Conservation (phyloP, 495 filamentous ascomycete species). For the Penicillium samsonianum region DNA sequence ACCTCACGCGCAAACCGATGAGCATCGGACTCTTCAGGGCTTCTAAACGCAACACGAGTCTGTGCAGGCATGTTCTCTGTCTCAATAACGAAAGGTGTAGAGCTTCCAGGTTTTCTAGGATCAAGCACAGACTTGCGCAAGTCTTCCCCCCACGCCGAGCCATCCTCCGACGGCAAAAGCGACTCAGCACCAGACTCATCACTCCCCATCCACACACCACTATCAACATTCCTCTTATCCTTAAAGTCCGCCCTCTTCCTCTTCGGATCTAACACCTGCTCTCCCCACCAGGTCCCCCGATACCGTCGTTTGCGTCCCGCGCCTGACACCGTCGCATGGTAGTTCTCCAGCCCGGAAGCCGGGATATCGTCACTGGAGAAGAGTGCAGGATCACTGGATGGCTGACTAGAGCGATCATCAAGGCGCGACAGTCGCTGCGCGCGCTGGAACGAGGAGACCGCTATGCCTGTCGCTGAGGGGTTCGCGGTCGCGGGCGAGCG, state of each 20-base stretch:
- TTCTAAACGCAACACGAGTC: constrained; percentile 18
- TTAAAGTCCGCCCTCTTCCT: constrained; percentile 58
- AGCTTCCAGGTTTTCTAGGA: constrained; percentile 11
- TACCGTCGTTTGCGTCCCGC: constrained; percentile 63
- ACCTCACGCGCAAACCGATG: constrained; percentile 39
- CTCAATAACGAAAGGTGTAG: neutral
- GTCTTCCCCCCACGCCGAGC: constrained; percentile 41
- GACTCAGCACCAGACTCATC: constrained; percentile 49
- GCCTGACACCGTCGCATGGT: constrained; percentile 46
- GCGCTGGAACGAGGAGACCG: constrained; percentile 32
- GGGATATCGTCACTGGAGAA: constrained; percentile 81
- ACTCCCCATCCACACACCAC: constrained; percentile 80
- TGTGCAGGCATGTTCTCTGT: constrained; percentile 1
- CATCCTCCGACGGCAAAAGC: constrained; percentile 39
- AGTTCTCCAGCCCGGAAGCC: constrained; percentile 67
- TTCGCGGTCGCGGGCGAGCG: constrained; percentile 33
- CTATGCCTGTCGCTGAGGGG: constrained; percentile 14
- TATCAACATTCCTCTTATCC: constrained; percentile 67
- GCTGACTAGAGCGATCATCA: constrained; percentile 48
- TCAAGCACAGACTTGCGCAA: constrained; percentile 32
- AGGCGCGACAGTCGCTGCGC: constrained; percentile 39
- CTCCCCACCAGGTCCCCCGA: constrained; percentile 71
- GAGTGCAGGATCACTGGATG: constrained; percentile 71
- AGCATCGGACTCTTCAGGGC: constrained; percentile 37
- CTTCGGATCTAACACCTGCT: constrained; percentile 51